A percentile compares a stretch with the other conserved stretches of the same genome.
Conservation (phyloP, 2,329 filamentous ascomycete genomes). For the Fusarium sp. region DNA sequence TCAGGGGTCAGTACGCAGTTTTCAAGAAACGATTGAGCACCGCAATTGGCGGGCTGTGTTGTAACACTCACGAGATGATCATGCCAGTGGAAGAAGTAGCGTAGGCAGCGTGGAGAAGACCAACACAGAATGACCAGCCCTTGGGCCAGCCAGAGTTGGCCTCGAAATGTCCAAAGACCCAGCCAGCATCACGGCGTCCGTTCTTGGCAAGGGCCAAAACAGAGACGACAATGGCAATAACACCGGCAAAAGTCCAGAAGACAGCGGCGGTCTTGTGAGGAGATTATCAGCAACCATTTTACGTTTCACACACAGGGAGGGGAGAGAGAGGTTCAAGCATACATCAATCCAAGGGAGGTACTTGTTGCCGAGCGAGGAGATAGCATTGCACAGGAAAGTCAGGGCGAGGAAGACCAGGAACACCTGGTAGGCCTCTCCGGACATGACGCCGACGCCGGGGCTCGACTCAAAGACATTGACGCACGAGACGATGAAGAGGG, state of each 20-base stretch:
- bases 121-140: conserved; percentile 81
- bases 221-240: conserved; percentile 74
- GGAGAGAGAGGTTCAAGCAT: conserved; percentile 52
- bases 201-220: conserved; percentile 76
- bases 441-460: conserved; percentile 60
- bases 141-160: conserved; percentile 75
- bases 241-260: conserved; percentile 80
- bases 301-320: neutral
- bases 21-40: neutral
- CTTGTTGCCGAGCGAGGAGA: conserved; percentile 76
- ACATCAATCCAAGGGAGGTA: conserved; percentile 78
- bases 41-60: neutral
- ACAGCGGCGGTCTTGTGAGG: conserved; percentile 75
- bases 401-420: conserved; percentile 79
- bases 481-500: conserved; percentile 70
- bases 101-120: conserved; percentile 79
- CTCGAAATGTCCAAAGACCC: conserved; percentile 78
- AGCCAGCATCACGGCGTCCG: conserved; percentile 72
- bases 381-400: conserved; percentile 72
- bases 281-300: conserved; percentile 20
- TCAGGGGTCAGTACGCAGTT: conserved; percentile 20
- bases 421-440: conserved; percentile 72
- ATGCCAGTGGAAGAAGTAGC: conserved; percentile 83
- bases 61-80: conserved; percentile 76
- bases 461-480: conserved; percentile 67